Conservation (phyloP, 768 basidiomycete genomes). For the Panaeolus cyanescens region DNA sequence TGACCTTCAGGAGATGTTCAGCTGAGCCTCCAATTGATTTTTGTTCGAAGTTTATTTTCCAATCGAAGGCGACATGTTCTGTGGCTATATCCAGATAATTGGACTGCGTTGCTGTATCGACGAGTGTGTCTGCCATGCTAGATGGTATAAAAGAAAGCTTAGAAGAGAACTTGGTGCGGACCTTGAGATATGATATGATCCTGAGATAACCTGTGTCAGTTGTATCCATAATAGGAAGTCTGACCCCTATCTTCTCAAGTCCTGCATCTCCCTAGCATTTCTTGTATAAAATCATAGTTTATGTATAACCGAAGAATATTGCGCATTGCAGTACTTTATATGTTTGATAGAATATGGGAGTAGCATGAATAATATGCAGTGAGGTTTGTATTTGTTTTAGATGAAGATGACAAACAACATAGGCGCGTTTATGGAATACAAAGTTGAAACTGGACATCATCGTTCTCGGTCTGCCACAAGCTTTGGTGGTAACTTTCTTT, state of each 20-base stretch:
- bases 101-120: constrained; percentile 75
- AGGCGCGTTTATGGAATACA: neutral
- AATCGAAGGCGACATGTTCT: constrained; percentile 71
- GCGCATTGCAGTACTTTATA: no score
- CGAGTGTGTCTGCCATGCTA: constrained; percentile 21
- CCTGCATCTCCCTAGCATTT: no score
- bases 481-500: neutral
- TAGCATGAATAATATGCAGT: no score
- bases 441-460: neutral
- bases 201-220: neutral
- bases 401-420: neutral
- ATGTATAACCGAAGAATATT: no score
- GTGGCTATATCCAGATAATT: constrained; percentile 75
- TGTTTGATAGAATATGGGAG: neutral
- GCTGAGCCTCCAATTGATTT: constrained; percentile 66
- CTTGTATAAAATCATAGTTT: no score
- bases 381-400: neutral
- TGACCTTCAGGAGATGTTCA: constrained; percentile 59
- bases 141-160: neutral
- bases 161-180: neutral
- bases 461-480: neutral
- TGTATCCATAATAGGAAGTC: neutral
- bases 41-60: constrained; percentile 73
- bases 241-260: neutral
- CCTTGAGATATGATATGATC: no score